These are phyloP conservation scores for Pseudotsuga menziesii DNA, from an alignment of 75 land plant genomes.

Conservation along the genomic window DNA sequence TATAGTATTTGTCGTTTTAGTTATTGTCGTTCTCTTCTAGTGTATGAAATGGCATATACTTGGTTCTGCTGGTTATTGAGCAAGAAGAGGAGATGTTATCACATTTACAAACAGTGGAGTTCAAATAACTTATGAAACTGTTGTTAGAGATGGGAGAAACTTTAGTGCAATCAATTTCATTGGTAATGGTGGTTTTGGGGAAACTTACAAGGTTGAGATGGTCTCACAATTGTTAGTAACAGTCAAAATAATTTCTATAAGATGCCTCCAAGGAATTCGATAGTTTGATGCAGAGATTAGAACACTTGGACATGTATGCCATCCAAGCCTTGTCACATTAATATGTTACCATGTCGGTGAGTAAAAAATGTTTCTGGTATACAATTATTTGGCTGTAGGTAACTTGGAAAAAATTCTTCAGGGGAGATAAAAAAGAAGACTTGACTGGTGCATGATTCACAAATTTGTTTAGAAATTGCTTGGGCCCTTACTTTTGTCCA, in stretches of 20 bases:
- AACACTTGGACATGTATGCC: slow-evolving; percentile 68
- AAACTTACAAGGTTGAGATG: slow-evolving; percentile 82
- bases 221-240: slow-evolving; percentile 63
- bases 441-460: slow-evolving; percentile 61
- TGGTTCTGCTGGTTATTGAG: slow-evolving; percentile 12
- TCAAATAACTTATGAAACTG: slow-evolving; percentile 14
- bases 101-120: slow-evolving; percentile 42
- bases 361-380: slow-evolving; percentile 81
- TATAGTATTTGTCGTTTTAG: slow-evolving; percentile 37
- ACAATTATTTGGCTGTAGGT: slow-evolving; percentile 81
- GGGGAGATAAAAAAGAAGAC: slow-evolving; percentile 30
- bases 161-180: slow-evolving; percentile 73
- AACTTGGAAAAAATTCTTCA: slow-evolving; percentile 76
- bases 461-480: too few species aligned
- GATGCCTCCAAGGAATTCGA: slow-evolving; percentile 78
- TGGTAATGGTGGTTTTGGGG: slow-evolving; percentile 89
- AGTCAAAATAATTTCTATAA: slow-evolving; percentile 66
- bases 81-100: slow-evolving; percentile 36
- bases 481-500: slow-evolving; percentile 78
- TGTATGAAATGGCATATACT: slow-evolving; percentile 22
- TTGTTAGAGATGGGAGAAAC: slow-evolving; percentile 15
- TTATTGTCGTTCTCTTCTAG: slow-evolving; percentile 29
- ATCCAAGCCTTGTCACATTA: slow-evolving; percentile 72
- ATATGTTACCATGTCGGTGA: slow-evolving; percentile 78
- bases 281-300: slow-evolving; percentile 85